Evolutionary conservation across 1,139 yeast genomes (phyloP).

Genomic region (Meyerozyma guilliermondii): DNA sequence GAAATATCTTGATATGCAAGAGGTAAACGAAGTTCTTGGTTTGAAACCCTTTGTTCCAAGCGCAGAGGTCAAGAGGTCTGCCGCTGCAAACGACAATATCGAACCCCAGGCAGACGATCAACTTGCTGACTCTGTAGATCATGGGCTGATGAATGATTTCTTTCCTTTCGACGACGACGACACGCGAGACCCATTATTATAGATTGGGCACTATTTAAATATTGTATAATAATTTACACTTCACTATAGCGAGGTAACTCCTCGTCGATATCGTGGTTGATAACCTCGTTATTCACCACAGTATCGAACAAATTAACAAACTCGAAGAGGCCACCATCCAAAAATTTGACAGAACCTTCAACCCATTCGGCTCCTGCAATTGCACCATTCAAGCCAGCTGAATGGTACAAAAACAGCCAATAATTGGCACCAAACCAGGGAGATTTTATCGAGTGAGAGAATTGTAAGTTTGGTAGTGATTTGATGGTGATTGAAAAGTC

Average conservation of each 20-base stretch:
- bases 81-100: not conserved
- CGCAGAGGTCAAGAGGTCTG: not conserved
- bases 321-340: conserved; percentile 45
- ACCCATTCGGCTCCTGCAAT: conserved; percentile 25
- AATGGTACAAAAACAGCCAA: conserved; percentile 40
- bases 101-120: not conserved
- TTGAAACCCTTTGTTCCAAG: not conserved
- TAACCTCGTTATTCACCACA: conserved; percentile 26
- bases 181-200: not conserved
- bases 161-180: not conserved
- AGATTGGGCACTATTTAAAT: not conserved
- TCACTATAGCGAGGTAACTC: conserved; percentile 37
- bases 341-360: conserved; percentile 34
- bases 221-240: not conserved
- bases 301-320: conserved; percentile 26
- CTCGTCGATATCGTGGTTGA: conserved; percentile 38
- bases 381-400: conserved; percentile 8
- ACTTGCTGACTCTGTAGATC: not conserved
- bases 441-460: conserved; percentile 36
- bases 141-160: not conserved
- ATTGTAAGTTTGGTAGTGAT: conserved; percentile 13
- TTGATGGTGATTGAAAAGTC: conserved; percentile 29
- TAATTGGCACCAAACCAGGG: conserved; percentile 56
- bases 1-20: conserved; percentile 1
- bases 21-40: conserved; percentile 1